Base-by-base conservation (phyloP, 2,329 filamentous ascomycete genomes). In the Nectriaceae sp. region DNA sequence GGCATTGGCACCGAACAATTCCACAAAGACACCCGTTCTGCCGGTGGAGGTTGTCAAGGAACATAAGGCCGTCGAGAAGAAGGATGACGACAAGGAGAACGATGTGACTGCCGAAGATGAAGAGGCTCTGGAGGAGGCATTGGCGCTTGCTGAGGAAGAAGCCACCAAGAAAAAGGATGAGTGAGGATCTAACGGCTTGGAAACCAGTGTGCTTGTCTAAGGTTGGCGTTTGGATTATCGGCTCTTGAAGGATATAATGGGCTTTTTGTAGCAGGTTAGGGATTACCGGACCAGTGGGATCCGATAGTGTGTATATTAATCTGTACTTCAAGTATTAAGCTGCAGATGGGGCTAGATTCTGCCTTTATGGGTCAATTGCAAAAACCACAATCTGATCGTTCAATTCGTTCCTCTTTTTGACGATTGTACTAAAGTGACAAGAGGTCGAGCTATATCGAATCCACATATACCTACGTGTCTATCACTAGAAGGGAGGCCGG, bases 1-100 rank as follows among this genome's bases (percentile, higher is more conserved):
- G 93, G 85, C 87, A 64, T 65, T 87, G 46, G 64, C 61, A 22
- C 69, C 73, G 2, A 70, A 60, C 6, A 61, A 63, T 11, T 64
- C 67, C 3, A 72, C 68, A 44, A 70, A 66, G 48, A 50, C 60
- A 43, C 52, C 57, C 11, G 56, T 44, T 4, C 50, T 47, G n/a
- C 62, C 40, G 26, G 42, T 11, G 19, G n/a, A 64, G 38, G 40
- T 24, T 2, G 37, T 57, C 2, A 56, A 67, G 21, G 62, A 65
- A 40, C 59, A 58, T 3, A 64, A 70, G 46, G 58, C 62, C 2
- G 57, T 63, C n/a, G 56, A 52, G n/a, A 49, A 60, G 26, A 49
- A 49, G 18, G 42, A 54, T 13, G 44, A 53, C 13, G 47, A 51
- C 13, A 56, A 59, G 35, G 65, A 65, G 33, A 65, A 60, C 22